phyloP scores from a whole-genome alignment of 2,329 filamentous ascomycete species.

The Trichoderma koningii region DNA sequence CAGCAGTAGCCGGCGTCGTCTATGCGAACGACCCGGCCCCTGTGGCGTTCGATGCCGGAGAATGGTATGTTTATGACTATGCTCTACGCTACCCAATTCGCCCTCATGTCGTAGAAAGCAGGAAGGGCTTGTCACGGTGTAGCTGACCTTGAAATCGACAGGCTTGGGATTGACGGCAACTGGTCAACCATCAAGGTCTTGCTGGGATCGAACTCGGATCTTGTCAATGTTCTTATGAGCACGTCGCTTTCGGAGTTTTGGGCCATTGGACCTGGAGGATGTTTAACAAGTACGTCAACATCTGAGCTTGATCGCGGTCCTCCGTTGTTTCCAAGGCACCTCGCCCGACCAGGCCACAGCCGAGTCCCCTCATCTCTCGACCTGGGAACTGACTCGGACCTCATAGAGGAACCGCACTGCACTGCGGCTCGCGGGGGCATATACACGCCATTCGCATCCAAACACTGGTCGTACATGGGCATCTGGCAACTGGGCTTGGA shows the following conservation, averaged over 20 bases:
- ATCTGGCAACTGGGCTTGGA: slow-evolving; percentile 61
- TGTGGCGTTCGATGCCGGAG: slow-evolving; percentile 32
- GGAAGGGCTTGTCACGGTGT: not conserved
- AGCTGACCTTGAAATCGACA: slow-evolving; percentile 34
- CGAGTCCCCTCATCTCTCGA: not conserved
- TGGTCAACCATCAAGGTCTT: slow-evolving; percentile 70
- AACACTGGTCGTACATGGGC: slow-evolving; percentile 60
- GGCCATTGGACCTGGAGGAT: slow-evolving; percentile 63
- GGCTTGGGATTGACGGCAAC: slow-evolving; percentile 66
- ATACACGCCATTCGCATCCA: slow-evolving; percentile 57
- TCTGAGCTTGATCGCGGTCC: slow-evolving; percentile 6
- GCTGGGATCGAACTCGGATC: slow-evolving; percentile 45
- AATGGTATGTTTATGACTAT: slow-evolving; percentile 30
- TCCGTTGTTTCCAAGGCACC: not conserved
- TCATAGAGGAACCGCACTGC: slow-evolving; percentile 54
- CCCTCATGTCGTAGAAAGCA: not conserved
- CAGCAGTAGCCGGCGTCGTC: slow-evolving; percentile 20
- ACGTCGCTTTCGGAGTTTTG: slow-evolving; percentile 72
- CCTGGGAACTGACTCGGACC: slow-evolving; percentile 31
- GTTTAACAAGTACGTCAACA: slow-evolving; percentile 48
- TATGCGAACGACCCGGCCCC: slow-evolving; percentile 30
- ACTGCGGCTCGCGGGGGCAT: slow-evolving; percentile 58
- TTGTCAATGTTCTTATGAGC: slow-evolving; percentile 54
- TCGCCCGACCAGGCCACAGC: not conserved
- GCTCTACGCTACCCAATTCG: not conserved